Conservation (phyloP, 345 rosid genomes). For the Salix brachista region DNA sequence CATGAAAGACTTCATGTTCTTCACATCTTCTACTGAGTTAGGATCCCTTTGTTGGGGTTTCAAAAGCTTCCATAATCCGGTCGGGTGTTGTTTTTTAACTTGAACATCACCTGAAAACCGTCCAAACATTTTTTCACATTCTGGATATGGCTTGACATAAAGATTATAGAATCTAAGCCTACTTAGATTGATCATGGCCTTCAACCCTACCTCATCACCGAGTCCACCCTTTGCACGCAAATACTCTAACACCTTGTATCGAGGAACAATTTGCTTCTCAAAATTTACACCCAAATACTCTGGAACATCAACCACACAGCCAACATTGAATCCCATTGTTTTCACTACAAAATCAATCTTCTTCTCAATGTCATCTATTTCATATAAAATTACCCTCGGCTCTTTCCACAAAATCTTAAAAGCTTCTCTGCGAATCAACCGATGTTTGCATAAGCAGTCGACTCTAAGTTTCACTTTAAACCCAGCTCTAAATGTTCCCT, state of each 20-base stretch:
- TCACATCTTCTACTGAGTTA: conserved; percentile 49
- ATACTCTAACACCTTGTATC: conserved; percentile 64
- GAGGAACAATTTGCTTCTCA: conserved; percentile 68
- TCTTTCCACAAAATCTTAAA: conserved; percentile 77
- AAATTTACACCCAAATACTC: conserved; percentile 72
- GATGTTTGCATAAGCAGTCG: conserved; percentile 70
- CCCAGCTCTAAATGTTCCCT: conserved; percentile 64
- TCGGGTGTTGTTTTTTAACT: conserved; percentile 39
- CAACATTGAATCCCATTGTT: conserved; percentile 42
- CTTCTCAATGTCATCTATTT: conserved; percentile 55
- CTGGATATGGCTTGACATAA: conserved; percentile 87
- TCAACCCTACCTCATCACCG: conserved; percentile 61
- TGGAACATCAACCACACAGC: conserved; percentile 67
- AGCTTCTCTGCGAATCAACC: conserved; percentile 72
- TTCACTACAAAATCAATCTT: conserved; percentile 61
- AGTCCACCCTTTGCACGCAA: conserved; percentile 60
- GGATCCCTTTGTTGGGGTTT: conserved; percentile 41
- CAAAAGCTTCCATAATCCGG: conserved; percentile 71
- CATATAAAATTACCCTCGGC: conserved; percentile 61
- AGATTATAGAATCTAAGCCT: conserved; percentile 70
- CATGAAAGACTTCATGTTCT: conserved; percentile 57
- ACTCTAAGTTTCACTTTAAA: conserved; percentile 64
- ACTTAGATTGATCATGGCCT: conserved; percentile 61
- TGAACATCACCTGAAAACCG: conserved; percentile 40
- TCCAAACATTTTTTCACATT: conserved; percentile 64